Percentiles rank a stretch among this genome's conserved stretches.
phyloP scores from a whole-genome alignment of 495 filamentous ascomycete genomes.

The Daldinia grandis region DNA sequence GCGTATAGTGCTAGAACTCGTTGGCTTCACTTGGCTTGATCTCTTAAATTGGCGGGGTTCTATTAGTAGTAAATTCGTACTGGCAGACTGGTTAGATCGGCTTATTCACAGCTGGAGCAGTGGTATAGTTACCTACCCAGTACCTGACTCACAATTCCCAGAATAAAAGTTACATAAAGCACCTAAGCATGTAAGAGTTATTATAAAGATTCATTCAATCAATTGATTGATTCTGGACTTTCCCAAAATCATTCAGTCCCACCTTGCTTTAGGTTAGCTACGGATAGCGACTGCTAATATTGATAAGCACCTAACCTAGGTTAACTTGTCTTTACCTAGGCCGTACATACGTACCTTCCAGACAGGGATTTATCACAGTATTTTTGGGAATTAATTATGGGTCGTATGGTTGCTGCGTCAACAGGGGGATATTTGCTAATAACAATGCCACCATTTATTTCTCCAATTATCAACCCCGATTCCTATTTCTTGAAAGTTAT shows the following conservation, averaged over 20 bases:
- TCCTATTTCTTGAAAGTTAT: neutral
- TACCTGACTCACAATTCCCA: neutral
- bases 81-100: neutral
- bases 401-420: neutral
- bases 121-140: neutral
- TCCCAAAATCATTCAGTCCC: too few species aligned
- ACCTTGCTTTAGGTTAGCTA: too few species aligned
- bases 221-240: too few species aligned
- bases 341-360: neutral
- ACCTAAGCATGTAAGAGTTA: too few species aligned
- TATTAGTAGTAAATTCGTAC: too few species aligned
- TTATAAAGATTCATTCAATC: too few species aligned
- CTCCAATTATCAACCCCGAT: neutral
- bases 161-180: too few species aligned
- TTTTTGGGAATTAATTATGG: neutral
- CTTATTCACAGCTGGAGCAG: neutral
- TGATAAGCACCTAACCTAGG: too few species aligned
- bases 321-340: too few species aligned
- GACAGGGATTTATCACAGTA: neutral
- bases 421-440: neutral
- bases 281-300: too few species aligned
- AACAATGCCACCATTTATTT: constrained; percentile 2
- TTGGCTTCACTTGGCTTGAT: neutral
- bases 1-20: neutral
- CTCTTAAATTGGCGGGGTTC: too few species aligned